Evolutionary conservation across 2,329 filamentous ascomycete species (phyloP).

Genomic region (Aspergillus sp.): DNA sequence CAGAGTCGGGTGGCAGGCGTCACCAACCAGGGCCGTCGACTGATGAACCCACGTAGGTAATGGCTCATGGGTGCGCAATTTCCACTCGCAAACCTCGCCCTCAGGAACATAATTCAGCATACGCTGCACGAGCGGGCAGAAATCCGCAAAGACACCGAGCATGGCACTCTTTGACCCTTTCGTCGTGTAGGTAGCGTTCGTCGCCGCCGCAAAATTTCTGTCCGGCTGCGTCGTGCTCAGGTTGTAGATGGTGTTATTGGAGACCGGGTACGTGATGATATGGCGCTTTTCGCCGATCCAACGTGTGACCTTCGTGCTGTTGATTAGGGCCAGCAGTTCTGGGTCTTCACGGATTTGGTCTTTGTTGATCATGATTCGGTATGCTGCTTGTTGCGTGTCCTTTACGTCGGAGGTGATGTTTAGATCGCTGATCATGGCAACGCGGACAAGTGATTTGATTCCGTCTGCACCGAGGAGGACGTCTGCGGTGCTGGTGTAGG

Average conservation of each 20-base stretch:
- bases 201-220: conserved; percentile 58
- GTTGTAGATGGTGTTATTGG: conserved; percentile 65
- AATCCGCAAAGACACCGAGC: conserved; percentile 59
- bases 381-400: conserved; percentile 55
- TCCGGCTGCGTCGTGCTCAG: conserved; percentile 63
- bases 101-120: conserved; percentile 63
- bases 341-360: conserved; percentile 48
- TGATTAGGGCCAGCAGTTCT: conserved; percentile 56
- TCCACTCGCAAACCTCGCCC: conserved; percentile 68
- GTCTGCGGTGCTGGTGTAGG: conserved; percentile 53
- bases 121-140: conserved; percentile 60
- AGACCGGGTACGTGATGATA: conserved; percentile 67
- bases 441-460: conserved; percentile 51
- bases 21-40: conserved; percentile 55
- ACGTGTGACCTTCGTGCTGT: conserved; percentile 57
- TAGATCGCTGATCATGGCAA: conserved; percentile 42
- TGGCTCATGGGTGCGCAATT: conserved; percentile 61
- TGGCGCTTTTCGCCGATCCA: conserved; percentile 68
- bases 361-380: conserved; percentile 54
- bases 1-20: conserved; percentile 63
- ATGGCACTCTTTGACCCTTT: conserved; percentile 61
- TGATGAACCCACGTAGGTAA: conserved; percentile 62
- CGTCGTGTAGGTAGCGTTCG: conserved; percentile 63
- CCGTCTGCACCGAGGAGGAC: conserved; percentile 56
- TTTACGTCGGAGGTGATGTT: conserved; percentile 41